Evolutionary conservation across 2,329 filamentous ascomycete species (phyloP).

Genomic region (Xylariales sp.): DNA sequence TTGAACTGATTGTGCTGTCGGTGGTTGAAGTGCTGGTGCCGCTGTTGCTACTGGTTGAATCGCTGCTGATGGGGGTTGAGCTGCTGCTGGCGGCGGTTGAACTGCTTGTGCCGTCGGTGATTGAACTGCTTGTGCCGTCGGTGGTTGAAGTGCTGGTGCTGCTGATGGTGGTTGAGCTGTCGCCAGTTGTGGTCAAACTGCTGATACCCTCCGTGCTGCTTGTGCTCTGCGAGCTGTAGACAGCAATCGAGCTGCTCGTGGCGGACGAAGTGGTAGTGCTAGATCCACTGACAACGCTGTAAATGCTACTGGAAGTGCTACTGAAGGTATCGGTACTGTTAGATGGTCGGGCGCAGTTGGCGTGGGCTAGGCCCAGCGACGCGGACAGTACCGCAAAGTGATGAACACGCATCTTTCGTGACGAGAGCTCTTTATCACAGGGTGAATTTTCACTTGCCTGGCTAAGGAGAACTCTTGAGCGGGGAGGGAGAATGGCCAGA

Average conservation of each 20-base stretch:
- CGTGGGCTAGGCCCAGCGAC: neutral
- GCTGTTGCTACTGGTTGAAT: too few species aligned
- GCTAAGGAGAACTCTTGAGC: too few species aligned
- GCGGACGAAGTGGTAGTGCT: neutral
- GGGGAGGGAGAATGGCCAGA: too few species aligned
- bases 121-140: neutral
- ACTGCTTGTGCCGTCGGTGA: neutral
- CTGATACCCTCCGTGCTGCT: neutral
- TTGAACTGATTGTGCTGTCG: too few species aligned
- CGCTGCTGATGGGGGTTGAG: neutral
- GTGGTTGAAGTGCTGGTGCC: too few species aligned
- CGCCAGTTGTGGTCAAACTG: neutral
- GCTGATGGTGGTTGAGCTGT: neutral
- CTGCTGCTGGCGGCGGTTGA: neutral
- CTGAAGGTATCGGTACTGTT: neutral
- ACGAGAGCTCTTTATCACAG: neutral
- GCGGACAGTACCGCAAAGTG: slow-evolving; percentile 1
- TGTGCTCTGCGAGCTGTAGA: neutral
- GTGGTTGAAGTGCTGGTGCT: neutral
- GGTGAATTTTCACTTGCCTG: neutral
- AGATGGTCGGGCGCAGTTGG: neutral
- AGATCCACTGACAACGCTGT: neutral
- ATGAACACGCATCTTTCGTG: neutral
- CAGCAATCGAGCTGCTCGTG: neutral
- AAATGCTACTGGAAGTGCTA: neutral